Conservation (phyloP, 176 grass and related monocot species). For the Rhynchospora breviuscula region DNA sequence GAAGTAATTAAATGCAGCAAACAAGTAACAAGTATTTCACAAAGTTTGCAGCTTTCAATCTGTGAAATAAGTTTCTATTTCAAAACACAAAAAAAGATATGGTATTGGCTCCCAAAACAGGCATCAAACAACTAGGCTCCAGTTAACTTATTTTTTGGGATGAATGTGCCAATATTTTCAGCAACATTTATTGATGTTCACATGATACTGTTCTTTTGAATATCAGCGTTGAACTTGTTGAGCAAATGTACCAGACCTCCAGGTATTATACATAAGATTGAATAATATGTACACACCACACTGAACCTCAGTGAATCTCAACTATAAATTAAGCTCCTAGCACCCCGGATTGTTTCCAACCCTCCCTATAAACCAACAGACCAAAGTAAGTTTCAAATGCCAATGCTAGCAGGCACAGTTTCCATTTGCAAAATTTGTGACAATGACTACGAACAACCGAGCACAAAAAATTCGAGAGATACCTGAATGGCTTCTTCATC, state of each 20-base stretch:
- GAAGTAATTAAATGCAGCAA: neutral
- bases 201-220: neutral
- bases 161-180: no score
- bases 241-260: neutral
- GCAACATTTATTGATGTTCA: neutral
- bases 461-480: constrained; percentile 1
- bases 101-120: neutral
- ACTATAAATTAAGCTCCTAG: neutral
- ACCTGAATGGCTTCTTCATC: constrained; percentile 87
- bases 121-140: neutral
- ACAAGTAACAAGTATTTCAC: neutral
- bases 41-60: neutral
- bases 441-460: constrained; percentile 6
- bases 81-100: neutral
- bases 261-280: no score
- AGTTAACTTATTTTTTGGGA: no score
- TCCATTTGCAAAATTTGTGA: constrained; percentile 8
- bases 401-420: neutral
- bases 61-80: neutral
- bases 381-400: neutral
- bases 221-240: neutral
- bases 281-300: neutral
- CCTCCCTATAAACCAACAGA: neutral
- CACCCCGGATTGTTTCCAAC: no score
- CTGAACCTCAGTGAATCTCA: neutral